These are phyloP conservation scores for Quercus wislizeni DNA, from an alignment of 306 rosid species.

Conservation along the genomic window DNA sequence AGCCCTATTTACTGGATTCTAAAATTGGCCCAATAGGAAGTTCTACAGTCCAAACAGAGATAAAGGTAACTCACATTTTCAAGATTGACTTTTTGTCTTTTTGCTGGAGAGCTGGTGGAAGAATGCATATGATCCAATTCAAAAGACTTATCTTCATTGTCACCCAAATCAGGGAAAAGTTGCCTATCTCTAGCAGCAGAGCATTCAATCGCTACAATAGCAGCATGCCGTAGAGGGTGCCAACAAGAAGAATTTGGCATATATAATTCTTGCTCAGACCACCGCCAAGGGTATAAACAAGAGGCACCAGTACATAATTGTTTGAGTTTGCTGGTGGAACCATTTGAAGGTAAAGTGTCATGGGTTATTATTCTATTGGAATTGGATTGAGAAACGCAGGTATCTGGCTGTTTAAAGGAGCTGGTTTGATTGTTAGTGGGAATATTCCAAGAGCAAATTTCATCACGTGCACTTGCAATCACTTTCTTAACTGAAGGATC, in stretches of 20 bases:
- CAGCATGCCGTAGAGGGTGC: conserved; percentile 87
- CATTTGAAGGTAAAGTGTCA: conserved; percentile 20
- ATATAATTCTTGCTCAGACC: conserved; percentile 54
- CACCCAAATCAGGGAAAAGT: conserved; percentile 45
- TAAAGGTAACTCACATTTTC: conserved; percentile 43
- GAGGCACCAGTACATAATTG: conserved; percentile 34
- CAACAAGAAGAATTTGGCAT: conserved; percentile 35
- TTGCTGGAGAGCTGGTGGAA: conserved; percentile 43
- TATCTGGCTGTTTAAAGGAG: conserved; percentile 31
- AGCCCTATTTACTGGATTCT: conserved; percentile 3
- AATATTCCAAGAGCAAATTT: conserved; percentile 42
- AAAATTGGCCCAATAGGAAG: conserved; percentile 8
- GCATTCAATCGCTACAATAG: conserved; percentile 80
- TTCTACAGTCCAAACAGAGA: not conserved
- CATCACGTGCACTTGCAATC: conserved; percentile 71
- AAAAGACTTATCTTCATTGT: conserved; percentile 31
- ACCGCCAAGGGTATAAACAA: conserved; percentile 70
- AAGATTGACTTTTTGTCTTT: conserved; percentile 56
- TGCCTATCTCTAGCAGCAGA: conserved; percentile 77
- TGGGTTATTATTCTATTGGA: conserved; percentile 26
- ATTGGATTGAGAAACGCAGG: conserved; percentile 13
- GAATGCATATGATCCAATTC: conserved; percentile 34
- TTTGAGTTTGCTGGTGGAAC: conserved; percentile 22
- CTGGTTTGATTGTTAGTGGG: conserved; percentile 28
- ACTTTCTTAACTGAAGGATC: conserved; percentile 73